Evolutionary conservation across 257 asterid genomes (phyloP), one percentile per base, ranked within the genome.

Genomic region (Henckelia pumila): DNA sequence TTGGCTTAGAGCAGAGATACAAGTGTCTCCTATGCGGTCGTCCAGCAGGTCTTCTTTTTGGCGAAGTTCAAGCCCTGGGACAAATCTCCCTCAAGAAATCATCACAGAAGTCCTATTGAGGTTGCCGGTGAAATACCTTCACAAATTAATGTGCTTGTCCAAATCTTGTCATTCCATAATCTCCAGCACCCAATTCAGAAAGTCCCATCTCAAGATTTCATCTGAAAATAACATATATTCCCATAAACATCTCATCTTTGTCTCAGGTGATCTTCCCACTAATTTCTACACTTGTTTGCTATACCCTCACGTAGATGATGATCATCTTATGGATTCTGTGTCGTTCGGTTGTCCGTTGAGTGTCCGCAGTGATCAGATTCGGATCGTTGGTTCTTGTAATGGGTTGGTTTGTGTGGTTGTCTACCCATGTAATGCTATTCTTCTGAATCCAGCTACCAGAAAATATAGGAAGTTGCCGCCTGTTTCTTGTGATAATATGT

Each of bases 381-480:
- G 62, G 55, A 47, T 70, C 6, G 26, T 75, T 35, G 79, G 79
- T 24, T 64, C 68, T 26, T 70, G 61, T 64, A 68, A 77, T 68
- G 81, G 81, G 13, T 68, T 77, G 52, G 22, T 77, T 9, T 72
- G 81, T 55, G 22, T 72, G 11, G 44, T 9, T 35, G 2, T 35
- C 1, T 70, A 60, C 22, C 23, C 47, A 5, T 23, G 17, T 37
- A 47, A 24, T 22, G 61, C 68, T 8, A 50, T 68, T 19, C 5
- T 76, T 10, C 4, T 69, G 76, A 81, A 78, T 37, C 84, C 83
- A 14, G 25, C 74, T 16, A 61, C 76, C 3, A 72, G 75, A 60
- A 63, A 59, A 14, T 71, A 59, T 26, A 73, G 57, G 60, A 68
- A 25, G 10, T 63, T 81, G 22, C 76, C 78, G n/a, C n/a, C n/a